phyloP scores from a whole-genome alignment of 495 filamentous ascomycete genomes.

The Penicillium canescens region DNA sequence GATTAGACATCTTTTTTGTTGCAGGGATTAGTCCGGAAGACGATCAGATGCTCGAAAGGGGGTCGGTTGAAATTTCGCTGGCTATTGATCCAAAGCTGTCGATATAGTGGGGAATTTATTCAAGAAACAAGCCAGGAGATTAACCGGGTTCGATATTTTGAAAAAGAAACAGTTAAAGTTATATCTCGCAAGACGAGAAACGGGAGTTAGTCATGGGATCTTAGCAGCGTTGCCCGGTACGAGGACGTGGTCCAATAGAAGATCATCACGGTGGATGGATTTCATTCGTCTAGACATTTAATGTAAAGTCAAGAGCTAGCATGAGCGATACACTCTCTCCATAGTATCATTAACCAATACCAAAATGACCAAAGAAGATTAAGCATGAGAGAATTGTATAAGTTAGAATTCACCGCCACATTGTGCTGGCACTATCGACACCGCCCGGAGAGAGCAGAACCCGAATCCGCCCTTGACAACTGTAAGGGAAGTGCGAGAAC shows the following conservation, averaged over 20 bases:
- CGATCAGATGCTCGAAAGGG: no score
- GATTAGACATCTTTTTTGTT: neutral
- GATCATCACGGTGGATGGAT: neutral
- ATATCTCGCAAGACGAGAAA: neutral
- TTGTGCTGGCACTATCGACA: neutral
- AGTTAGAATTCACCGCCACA: neutral
- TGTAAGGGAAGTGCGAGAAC: constrained; percentile 8
- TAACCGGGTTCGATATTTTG: neutral
- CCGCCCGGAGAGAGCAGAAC: constrained; percentile 11
- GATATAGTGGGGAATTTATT: neutral
- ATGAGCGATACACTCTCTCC: no score
- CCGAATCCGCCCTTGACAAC: constrained; percentile 8
- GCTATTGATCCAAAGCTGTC: no score
- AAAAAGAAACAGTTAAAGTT: neutral
- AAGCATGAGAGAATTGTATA: neutral
- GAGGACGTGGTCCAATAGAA: neutral
- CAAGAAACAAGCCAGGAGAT: neutral
- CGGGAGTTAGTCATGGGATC: neutral
- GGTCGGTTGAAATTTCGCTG: no score
- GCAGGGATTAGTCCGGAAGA: neutral
- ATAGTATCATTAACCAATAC: no score
- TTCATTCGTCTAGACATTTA: neutral
- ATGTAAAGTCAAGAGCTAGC: no score
- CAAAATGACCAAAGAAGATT: neutral
- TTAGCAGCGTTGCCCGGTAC: constrained; percentile 2